A percentile compares a stretch with the other conserved stretches of the same genome.
Conservation (phyloP, 176 grass and related monocot genomes). For the Juncus inflexus region DNA sequence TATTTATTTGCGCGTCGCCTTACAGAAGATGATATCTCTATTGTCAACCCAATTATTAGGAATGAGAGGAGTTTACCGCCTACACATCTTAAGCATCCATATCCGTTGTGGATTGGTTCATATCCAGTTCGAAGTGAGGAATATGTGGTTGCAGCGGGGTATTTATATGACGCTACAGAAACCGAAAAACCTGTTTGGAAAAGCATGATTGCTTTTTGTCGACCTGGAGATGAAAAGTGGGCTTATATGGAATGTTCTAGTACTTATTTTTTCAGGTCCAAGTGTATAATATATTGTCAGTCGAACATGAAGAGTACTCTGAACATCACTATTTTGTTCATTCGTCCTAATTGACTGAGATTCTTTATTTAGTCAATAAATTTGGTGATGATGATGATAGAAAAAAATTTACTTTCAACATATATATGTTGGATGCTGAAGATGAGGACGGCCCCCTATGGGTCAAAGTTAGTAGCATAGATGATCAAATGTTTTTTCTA, state of each 20-base stretch:
- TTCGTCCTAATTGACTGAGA: too few relatives aligned
- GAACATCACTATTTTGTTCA: too few relatives aligned
- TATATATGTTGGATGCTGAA: neutral
- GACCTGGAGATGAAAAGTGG: constrained; percentile 10
- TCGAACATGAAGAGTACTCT: neutral
- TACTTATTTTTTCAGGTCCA: too few relatives aligned
- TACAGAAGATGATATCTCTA: neutral
- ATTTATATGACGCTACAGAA: too few relatives aligned
- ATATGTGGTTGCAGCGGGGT: neutral
- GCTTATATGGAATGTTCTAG: neutral
- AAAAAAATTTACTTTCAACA: neutral
- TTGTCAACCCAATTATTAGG: constrained; percentile 9
- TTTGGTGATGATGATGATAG: too few relatives aligned
- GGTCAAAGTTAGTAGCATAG: neutral
- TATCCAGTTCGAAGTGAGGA: constrained; percentile 5
- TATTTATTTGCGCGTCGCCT: constrained; percentile 8
- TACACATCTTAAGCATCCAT: neutral
- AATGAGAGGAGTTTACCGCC: neutral
- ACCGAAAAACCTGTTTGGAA: too few relatives aligned
- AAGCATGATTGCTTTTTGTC: constrained; percentile 11
- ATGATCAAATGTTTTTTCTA: constrained; percentile 1
- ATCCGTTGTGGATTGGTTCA: neutral
- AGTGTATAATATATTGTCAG: too few relatives aligned
- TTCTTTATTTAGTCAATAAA: too few relatives aligned
- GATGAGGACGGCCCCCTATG: neutral